phyloP scores from a whole-genome alignment of 169 alveolate species.

The Cryptosporidium sp. region DNA sequence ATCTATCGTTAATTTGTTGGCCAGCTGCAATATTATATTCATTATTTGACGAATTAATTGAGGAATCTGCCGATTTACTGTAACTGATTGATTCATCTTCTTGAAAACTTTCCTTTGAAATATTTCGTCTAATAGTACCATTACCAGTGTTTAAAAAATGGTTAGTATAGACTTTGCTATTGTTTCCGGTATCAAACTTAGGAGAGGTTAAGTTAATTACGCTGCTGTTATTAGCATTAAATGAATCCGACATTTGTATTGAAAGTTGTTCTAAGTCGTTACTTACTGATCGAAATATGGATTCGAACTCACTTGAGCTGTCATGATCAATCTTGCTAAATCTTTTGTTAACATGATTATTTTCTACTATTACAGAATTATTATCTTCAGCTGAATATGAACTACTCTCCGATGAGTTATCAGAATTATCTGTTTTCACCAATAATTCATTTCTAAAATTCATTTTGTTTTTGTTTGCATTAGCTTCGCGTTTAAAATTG shows the following conservation, averaged over 20 bases:
- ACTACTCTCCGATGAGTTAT: not conserved
- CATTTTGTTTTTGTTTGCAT: not conserved
- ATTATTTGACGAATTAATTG: not conserved
- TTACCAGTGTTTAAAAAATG: not conserved
- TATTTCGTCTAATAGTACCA: not conserved
- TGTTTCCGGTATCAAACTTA: not conserved
- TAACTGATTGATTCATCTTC: slow-evolving; percentile 1
- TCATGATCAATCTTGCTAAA: not conserved
- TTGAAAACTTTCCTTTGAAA: slow-evolving; percentile 1
- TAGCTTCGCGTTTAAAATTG: not conserved
- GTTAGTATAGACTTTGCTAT: not conserved
- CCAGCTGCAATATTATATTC: not conserved
- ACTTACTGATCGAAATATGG: slow-evolving; percentile 60
- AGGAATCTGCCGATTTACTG: not conserved
- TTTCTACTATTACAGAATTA: not conserved
- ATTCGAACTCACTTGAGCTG: slow-evolving; percentile 29
- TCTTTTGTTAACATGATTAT: not conserved
- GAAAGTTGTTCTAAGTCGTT: slow-evolving; percentile 57
- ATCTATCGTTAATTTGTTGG: not conserved
- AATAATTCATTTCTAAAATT: not conserved
- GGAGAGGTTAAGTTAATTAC: slow-evolving; percentile 50
- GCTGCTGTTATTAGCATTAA: not conserved
- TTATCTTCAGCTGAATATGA: slow-evolving; percentile 9
- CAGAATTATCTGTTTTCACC: not conserved
- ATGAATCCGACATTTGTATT: slow-evolving; percentile 39